A percentile compares a stretch with the other conserved stretches of the same genome.
These are phyloP conservation scores for Spinacia oleracea DNA, from an alignment of 179 eudicot species.

Conservation along the genomic window DNA sequence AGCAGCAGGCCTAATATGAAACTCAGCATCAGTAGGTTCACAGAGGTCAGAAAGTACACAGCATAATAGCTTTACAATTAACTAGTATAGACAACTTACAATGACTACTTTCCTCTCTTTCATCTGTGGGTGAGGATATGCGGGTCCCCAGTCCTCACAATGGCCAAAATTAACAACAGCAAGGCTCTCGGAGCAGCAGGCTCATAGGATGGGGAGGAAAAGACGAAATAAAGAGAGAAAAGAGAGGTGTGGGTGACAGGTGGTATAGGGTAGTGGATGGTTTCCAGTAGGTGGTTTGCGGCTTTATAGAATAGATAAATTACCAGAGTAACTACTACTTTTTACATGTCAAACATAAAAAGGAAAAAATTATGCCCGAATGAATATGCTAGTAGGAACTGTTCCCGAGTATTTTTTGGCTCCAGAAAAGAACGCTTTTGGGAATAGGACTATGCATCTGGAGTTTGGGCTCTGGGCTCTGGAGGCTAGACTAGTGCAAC, in stretches of 20 bases:
- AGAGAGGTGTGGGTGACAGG: not conserved
- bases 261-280: not conserved
- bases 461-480: not conserved
- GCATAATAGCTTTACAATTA: too few relatives aligned
- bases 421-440: not conserved
- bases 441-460: not conserved
- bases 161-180: not conserved
- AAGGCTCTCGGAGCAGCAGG: not conserved
- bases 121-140: not conserved
- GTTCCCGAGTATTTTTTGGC: not conserved
- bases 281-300: not conserved
- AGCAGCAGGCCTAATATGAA: too few relatives aligned
- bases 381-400: not conserved
- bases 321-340: not conserved
- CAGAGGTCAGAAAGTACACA: too few relatives aligned
- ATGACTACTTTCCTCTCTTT: not conserved
- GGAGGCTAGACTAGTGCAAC: not conserved
- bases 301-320: not conserved
- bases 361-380: not conserved
- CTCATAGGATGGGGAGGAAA: not conserved
- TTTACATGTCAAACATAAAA: not conserved
- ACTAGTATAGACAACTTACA: not conserved
- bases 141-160: not conserved
- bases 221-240: not conserved
- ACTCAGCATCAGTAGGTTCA: too few relatives aligned